Conservation (phyloP, 257 asterid genomes). For the Sherardia arvensis region DNA sequence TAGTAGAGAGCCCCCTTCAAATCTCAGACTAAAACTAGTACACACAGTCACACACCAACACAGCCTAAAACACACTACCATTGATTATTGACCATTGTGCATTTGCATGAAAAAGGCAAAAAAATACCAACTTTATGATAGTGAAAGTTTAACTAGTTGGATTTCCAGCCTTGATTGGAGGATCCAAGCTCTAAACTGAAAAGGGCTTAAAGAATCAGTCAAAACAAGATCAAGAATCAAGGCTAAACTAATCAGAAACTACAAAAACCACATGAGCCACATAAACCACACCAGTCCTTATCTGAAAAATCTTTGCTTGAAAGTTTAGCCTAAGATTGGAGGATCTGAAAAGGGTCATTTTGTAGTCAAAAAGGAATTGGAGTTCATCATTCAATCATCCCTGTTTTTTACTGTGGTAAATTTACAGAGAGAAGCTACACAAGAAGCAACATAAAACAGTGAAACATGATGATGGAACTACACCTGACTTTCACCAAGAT, state of each 20-base stretch:
- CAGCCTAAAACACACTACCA: neutral
- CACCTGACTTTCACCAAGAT: conserved; percentile 3
- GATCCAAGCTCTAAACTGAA: neutral
- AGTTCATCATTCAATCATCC: neutral
- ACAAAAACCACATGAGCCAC: neutral
- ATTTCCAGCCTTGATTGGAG: neutral
- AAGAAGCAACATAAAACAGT: neutral
- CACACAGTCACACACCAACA: neutral
- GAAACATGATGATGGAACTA: neutral
- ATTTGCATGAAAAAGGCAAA: conserved; percentile 6
- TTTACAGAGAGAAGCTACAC: neutral
- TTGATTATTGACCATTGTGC: conserved; percentile 4
- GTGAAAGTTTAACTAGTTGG: neutral
- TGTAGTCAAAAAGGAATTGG: neutral
- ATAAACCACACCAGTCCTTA: neutral
- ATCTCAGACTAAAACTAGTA: conserved; percentile 8
- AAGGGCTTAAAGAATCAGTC: conserved; percentile 2
- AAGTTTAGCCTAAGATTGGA: neutral
- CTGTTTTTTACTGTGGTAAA: neutral
- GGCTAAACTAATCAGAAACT: neutral
- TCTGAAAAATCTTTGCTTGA: neutral
- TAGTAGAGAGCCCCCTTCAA: conserved; percentile 14
- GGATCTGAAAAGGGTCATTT: neutral
- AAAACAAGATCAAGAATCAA: neutral
- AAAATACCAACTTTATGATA: conserved; percentile 11